These are phyloP conservation scores for Ustulina deusta DNA, from an alignment of 2,329 filamentous ascomycete genomes.

Conservation along the genomic window DNA sequence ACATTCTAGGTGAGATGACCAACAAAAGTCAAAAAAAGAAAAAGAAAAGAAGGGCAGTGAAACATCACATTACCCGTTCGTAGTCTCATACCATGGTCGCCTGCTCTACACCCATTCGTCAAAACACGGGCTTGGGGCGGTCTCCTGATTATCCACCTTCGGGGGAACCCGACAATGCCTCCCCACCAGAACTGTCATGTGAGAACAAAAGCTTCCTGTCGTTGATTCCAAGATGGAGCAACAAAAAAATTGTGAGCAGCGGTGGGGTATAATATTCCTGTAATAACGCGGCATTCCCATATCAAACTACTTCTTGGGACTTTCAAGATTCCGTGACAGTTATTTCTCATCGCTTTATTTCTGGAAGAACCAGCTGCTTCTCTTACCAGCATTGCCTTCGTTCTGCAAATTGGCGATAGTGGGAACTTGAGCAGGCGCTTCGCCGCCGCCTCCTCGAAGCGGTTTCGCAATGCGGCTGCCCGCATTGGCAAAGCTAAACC, in stretches of 20 bases:
- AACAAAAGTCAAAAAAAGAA: neutral
- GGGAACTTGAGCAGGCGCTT: slow-evolving; percentile 61
- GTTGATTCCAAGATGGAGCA: slow-evolving; percentile 16
- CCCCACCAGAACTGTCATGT: neutral
- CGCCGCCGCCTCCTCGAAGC: slow-evolving; percentile 70
- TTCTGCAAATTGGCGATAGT: slow-evolving; percentile 70
- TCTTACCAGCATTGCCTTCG: slow-evolving; percentile 69
- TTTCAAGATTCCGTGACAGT: slow-evolving; percentile 8
- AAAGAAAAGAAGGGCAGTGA: neutral
- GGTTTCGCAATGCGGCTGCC: slow-evolving; percentile 78
- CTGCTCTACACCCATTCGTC: slow-evolving; percentile 18
- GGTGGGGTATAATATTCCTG: slow-evolving; percentile 35
- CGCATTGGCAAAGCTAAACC: slow-evolving; percentile 76
- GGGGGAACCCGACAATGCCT: neutral
- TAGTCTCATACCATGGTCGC: slow-evolving; percentile 19
- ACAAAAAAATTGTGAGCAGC: slow-evolving; percentile 22
- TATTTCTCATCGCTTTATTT: slow-evolving; percentile 53
- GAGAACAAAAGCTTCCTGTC: slow-evolving; percentile 5
- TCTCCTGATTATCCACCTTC: slow-evolving; percentile 19
- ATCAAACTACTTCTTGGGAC: slow-evolving; percentile 1
- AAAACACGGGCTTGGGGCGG: slow-evolving; percentile 2
- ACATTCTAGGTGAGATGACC: slow-evolving; percentile 21
- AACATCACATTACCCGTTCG: slow-evolving; percentile 29
- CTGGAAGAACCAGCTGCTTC: slow-evolving; percentile 81
- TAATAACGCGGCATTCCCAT: slow-evolving; percentile 17